Percentiles rank a stretch among this genome's conserved stretches.
Conservation (phyloP, 345 rosid species). For the Anacardium occidentale region DNA sequence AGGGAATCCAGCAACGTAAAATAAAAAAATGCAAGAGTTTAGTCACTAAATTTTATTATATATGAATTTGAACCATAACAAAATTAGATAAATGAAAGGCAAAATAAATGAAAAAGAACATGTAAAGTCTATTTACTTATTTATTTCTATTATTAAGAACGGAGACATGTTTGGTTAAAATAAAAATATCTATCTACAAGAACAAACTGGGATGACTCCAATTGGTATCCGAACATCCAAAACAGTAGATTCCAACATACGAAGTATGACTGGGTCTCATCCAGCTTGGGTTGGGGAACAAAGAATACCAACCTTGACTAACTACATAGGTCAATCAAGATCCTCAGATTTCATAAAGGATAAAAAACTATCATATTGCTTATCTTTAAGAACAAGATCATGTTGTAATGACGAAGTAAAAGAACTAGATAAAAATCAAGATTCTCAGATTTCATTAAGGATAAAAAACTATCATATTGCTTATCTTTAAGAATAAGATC, state of each 20-base stretch:
- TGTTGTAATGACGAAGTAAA: background rate
- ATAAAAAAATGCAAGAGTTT: background rate
- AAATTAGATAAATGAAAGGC: slow-evolving; percentile 3
- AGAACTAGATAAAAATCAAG: background rate
- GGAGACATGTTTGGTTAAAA: background rate
- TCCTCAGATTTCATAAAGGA: background rate
- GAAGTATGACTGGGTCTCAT: slow-evolving; percentile 5
- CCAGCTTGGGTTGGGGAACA: background rate
- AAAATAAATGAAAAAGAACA: background rate
- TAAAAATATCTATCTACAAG: no score
- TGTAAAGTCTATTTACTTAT: background rate
- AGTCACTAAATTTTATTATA: background rate
- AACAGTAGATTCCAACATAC: background rate
- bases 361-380: background rate
- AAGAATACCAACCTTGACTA: background rate
- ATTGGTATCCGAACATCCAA: slow-evolving; percentile 7
- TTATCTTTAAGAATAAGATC: background rate
- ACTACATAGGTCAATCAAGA: background rate
- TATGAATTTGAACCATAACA: background rate
- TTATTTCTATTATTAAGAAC: background rate
- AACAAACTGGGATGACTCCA: background rate
- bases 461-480: background rate
- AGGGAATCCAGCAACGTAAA: background rate
- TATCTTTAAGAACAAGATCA: background rate
- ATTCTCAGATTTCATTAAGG: background rate